Evolutionary conservation across 2,329 filamentous ascomycete genomes (phyloP).

Genomic region (Chalaropsis thielavioides): DNA sequence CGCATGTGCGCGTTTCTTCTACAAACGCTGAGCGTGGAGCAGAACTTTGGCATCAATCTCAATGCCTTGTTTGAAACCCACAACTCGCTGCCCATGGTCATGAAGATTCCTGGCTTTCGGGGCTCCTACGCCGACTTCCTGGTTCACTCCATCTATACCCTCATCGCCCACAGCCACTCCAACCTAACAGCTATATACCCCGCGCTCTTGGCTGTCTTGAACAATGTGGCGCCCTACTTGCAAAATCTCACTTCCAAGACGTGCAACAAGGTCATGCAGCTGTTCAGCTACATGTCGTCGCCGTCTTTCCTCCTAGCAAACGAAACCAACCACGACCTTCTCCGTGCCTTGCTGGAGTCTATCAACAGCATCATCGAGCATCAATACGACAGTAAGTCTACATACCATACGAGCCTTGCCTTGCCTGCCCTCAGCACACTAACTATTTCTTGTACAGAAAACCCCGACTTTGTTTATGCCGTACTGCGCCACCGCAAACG

Average conservation of each 20-base stretch:
- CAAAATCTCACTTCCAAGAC: slow-evolving; percentile 61
- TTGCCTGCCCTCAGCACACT: background rate
- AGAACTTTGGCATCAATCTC: slow-evolving; percentile 75
- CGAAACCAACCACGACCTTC: slow-evolving; percentile 71
- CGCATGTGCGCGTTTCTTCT: slow-evolving; percentile 96
- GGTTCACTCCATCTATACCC: slow-evolving; percentile 82
- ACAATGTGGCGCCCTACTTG: slow-evolving; percentile 78
- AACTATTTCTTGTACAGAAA: slow-evolving; percentile 37
- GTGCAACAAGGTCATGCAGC: slow-evolving; percentile 68
- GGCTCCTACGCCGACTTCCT: slow-evolving; percentile 90
- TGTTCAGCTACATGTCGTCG: slow-evolving; percentile 85
- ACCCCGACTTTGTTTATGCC: slow-evolving; percentile 65
- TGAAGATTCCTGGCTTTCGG: slow-evolving; percentile 69
- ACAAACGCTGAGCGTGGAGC: slow-evolving; percentile 86
- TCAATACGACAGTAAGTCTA: slow-evolving; percentile 55
- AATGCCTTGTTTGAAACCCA: slow-evolving; percentile 83
- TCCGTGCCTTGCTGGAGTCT: slow-evolving; percentile 72
- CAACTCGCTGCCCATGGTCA: slow-evolving; percentile 67
- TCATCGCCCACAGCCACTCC: slow-evolving; percentile 84
- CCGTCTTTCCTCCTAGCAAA: slow-evolving; percentile 86
- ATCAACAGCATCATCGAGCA: slow-evolving; percentile 85
- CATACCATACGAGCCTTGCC: background rate
- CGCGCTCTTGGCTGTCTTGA: slow-evolving; percentile 78
- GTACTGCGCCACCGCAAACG: slow-evolving; percentile 66
- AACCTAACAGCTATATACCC: slow-evolving; percentile 85